These are phyloP conservation scores for Populus alba DNA, from an alignment of 345 rosid genomes.

Conservation along the genomic window DNA sequence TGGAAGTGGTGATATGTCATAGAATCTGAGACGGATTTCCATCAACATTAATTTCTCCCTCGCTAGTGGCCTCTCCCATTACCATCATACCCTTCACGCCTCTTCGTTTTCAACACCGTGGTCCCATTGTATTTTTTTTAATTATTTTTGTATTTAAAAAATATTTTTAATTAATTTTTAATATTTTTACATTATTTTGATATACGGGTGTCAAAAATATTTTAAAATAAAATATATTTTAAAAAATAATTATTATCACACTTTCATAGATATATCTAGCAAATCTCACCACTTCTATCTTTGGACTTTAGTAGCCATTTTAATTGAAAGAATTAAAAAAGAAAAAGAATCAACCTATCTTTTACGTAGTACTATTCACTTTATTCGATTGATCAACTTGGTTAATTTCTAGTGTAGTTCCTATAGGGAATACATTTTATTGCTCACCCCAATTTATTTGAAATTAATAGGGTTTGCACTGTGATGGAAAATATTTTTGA, in stretches of 20 bases:
- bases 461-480: too few relatives aligned
- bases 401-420: neutral
- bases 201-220: too few relatives aligned
- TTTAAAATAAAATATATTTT: too few relatives aligned
- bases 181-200: too few relatives aligned
- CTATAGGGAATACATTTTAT: neutral
- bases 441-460: slow-evolving; percentile 11
- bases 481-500: too few relatives aligned
- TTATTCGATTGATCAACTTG: slow-evolving; percentile 18
- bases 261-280: too few relatives aligned
- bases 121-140: neutral
- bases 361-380: neutral
- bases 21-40: slow-evolving; percentile 37
- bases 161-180: too few relatives aligned
- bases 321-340: neutral
- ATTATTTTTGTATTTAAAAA: too few relatives aligned
- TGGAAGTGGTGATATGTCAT: neutral
- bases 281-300: too few relatives aligned
- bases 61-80: slow-evolving; percentile 13
- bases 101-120: slow-evolving; percentile 4
- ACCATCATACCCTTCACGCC: neutral
- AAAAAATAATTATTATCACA: too few relatives aligned
- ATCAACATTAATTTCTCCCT: slow-evolving; percentile 17
- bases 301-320: neutral
- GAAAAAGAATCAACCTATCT: neutral